A percentile compares a stretch with the other conserved stretches of the same genome.
Conservation (phyloP, 257 asterid genomes). For the Mitragyna speciosa region DNA sequence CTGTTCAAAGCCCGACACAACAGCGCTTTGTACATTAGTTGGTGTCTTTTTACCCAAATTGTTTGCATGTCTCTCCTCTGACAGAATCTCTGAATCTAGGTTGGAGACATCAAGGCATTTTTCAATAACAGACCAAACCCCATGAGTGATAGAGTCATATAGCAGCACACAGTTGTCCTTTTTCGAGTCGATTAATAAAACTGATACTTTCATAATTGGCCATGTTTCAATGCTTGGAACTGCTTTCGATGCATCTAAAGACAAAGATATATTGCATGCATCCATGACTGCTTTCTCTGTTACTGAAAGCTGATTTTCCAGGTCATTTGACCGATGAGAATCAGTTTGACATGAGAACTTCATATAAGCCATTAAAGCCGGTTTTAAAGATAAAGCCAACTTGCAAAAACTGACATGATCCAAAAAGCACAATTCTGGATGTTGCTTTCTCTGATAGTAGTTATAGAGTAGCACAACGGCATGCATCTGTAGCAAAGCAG, state of each 20-base stretch:
- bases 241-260: slow-evolving; percentile 47
- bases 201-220: slow-evolving; percentile 57
- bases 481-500: slow-evolving; percentile 50
- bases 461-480: slow-evolving; percentile 84
- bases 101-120: slow-evolving; percentile 28
- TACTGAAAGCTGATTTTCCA: slow-evolving; percentile 42
- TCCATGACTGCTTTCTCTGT: slow-evolving; percentile 57
- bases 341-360: slow-evolving; percentile 17
- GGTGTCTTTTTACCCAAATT: slow-evolving; percentile 21
- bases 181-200: slow-evolving; percentile 50
- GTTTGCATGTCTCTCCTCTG: slow-evolving; percentile 14
- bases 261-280: slow-evolving; percentile 54
- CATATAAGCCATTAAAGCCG: slow-evolving; percentile 48
- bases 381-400: slow-evolving; percentile 44
- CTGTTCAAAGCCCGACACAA: slow-evolving; percentile 36
- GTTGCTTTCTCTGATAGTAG: slow-evolving; percentile 65
- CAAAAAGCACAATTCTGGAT: slow-evolving; percentile 34
- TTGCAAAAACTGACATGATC: slow-evolving; percentile 47
- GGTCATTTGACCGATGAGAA: slow-evolving; percentile 16
- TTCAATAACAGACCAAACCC: slow-evolving; percentile 70
- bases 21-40: slow-evolving; percentile 13
- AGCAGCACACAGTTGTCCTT: slow-evolving; percentile 49
- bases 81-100: slow-evolving; percentile 12
- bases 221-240: slow-evolving; percentile 36
- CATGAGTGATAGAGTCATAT: slow-evolving; percentile 44